Evolutionary conservation across 305 asterid species (phyloP), one percentile per base, ranked within the genome.

Genomic region (Fraxinus ornus): DNA sequence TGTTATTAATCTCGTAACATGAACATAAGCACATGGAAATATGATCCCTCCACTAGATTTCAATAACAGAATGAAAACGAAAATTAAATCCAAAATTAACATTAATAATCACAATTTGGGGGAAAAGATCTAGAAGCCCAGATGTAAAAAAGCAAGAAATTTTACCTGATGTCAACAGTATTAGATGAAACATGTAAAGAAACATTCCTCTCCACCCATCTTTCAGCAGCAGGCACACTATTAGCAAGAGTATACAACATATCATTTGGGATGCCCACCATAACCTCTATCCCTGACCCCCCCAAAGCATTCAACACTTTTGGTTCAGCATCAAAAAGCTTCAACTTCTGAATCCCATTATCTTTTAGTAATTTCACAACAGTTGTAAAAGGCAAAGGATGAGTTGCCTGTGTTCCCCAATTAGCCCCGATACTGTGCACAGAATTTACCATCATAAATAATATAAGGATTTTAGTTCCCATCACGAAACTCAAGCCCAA

Each of bases 241-340:
- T 39, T 81, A 39, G 98, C 97, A 62, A 95, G 84, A 79, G 21
- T 44, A 8, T 87, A 88, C 41, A 95, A 26, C 98, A 93, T 90
- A 0, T 95, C 98, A 85, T 93, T 95, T 4, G 98, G 98, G 30
- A 95, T 95, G 33, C 98, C 98, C 62, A 93, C 97, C 98, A 93
- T 95, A 7, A 95, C 97, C 87, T 95, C 91, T 79, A 95, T 89
- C 76, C 97, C 97, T 0, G 98, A 93, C 0, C 97, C 98, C 78
- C 94, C 82, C 1, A 95, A 90, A 49, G 97, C 95, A 30, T 76
- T 81, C 78, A 95, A 75, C 78, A 86, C 90, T 4, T 83, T 84
- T 0, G 90, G 60, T 60, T 95, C 98, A 0, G 98, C 97, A 80
- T 95, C 98, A 85, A 93, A 95, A 32, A 95, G 92, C 84, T 95